Base-by-base conservation (phyloP, 768 basidiomycete species). In the Artomyces pyxidatus region DNA sequence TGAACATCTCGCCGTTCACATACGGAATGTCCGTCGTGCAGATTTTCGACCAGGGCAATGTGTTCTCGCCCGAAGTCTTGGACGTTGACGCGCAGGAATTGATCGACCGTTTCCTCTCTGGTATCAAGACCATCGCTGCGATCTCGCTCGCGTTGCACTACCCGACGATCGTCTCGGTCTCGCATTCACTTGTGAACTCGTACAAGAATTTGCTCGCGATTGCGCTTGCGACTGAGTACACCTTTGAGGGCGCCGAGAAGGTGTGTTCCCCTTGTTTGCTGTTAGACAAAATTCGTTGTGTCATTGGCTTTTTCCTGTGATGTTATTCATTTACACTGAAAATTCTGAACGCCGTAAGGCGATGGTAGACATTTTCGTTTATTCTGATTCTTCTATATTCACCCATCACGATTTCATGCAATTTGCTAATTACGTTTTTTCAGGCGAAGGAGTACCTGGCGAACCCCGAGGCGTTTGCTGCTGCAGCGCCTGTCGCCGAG, bases 1-100 rank as follows among this genome's bases (percentile, higher is more conserved):
- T 99, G 64, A 94, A 94, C 80, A 97, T 99, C 69, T 98, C 95
- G 41, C 92, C 92, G 56, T 96, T 97, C 85, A 97, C 95, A 38
- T 99, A 96, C 75, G 96, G 96, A 63, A 97, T 99, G 95, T 87
- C 83, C 45, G 94, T 99, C 57, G 81, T 94, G 45, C 93, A 97
- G 72, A 94, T 99, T 66, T 99, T 80, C 70, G 90, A 95, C 74
- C 76, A 80, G 53, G 96, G 96, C 63, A 95, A 94, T 65, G 74
- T 83, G 54, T 99, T 98, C 81, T 66, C 85, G 38, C 85, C 95
- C 37, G 70, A 75, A 3, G 91, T 99, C 53, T 85, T 99, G 57
- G 96, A 99, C 66, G 76, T 98, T 58, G 85, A 88, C 59, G 95
- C 97, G 71, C 70, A 81, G 54, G 88, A 91, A 64, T 85, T 99